A percentile compares a stretch with the other conserved stretches of the same genome.
phyloP scores from a whole-genome alignment of 140 eudicot species.

The Cichorium intybus region DNA sequence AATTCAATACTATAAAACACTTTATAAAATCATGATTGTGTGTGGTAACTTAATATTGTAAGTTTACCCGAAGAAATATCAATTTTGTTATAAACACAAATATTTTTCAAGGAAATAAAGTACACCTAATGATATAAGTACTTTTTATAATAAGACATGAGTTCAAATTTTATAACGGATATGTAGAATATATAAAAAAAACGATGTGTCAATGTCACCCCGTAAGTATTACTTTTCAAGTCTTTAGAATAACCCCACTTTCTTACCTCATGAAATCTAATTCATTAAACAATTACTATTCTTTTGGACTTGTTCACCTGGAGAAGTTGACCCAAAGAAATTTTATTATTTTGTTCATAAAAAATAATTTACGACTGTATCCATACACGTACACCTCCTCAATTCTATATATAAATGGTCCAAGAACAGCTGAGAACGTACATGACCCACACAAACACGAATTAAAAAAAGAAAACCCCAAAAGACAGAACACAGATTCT shows the following conservation, averaged over 20 bases:
- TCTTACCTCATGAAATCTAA: constrained; percentile 9
- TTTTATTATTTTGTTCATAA: background rate
- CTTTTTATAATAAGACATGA: background rate
- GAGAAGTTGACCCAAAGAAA: constrained; percentile 15
- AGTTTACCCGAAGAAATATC: too few relatives aligned
- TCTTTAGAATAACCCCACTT: background rate
- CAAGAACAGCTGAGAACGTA: constrained; percentile 24
- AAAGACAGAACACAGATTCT: constrained; percentile 27
- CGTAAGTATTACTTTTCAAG: background rate
- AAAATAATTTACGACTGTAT: constrained; percentile 10
- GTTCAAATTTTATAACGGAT: background rate
- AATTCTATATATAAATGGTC: constrained; percentile 16
- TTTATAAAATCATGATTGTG: too few relatives aligned
- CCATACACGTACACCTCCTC: constrained; percentile 23
- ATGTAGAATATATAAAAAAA: background rate
- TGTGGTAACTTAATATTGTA: too few relatives aligned
- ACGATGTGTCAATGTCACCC: background rate
- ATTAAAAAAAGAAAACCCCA: background rate
- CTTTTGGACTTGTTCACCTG: background rate
- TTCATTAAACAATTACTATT: background rate
- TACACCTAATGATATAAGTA: too few relatives aligned
- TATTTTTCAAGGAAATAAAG: too few relatives aligned
- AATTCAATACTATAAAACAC: too few relatives aligned
- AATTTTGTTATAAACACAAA: too few relatives aligned
- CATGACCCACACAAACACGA: background rate